Percentiles rank a stretch among this genome's conserved stretches.
Conservation (phyloP, 176 grass and related monocot species). For the Lolium perenne region DNA sequence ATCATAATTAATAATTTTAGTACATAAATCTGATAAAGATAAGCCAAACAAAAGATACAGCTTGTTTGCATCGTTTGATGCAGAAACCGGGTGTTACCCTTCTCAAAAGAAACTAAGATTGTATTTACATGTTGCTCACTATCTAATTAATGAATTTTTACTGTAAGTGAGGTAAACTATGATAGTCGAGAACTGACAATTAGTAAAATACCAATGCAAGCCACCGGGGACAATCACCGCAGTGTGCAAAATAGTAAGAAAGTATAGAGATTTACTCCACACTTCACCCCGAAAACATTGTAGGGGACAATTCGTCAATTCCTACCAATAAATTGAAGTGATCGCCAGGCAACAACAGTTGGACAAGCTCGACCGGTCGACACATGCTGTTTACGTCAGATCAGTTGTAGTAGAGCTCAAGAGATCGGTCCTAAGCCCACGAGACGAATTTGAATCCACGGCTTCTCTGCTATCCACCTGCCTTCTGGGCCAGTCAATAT, state of each 20-base stretch:
- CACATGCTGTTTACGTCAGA: background rate
- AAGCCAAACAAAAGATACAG: too few species aligned
- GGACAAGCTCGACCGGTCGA: background rate
- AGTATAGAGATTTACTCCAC: background rate
- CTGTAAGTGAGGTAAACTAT: background rate
- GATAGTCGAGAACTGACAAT: background rate
- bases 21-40: too few species aligned
- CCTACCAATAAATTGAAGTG: background rate
- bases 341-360: background rate
- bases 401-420: background rate
- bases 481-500: slow-evolving; percentile 26
- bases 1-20: too few species aligned
- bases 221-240: background rate
- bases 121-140: background rate
- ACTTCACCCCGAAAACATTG: background rate
- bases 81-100: too few species aligned
- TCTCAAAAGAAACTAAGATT: background rate
- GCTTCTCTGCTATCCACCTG: background rate
- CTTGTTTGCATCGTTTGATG: too few species aligned
- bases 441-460: background rate
- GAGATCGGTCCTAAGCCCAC: background rate
- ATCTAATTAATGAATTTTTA: background rate
- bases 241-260: background rate
- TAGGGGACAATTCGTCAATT: background rate
- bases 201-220: background rate